phyloP scores from a whole-genome alignment of 2,329 filamentous ascomycete species.

The Xylariaceae sp. region DNA sequence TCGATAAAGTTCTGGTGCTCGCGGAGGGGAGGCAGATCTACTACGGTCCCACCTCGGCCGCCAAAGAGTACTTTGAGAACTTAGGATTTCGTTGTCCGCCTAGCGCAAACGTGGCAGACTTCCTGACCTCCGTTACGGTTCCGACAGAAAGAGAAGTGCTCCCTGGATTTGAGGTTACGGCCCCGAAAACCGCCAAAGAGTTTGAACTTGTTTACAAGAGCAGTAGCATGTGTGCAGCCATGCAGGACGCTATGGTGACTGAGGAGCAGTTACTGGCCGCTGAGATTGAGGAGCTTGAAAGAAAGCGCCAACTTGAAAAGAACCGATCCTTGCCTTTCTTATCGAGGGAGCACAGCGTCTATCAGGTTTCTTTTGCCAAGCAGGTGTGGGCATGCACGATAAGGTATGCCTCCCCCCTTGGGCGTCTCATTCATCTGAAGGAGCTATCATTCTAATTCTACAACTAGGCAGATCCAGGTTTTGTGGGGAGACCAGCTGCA shows the following conservation, averaged over 20 bases:
- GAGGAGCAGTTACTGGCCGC: slow-evolving; percentile 47
- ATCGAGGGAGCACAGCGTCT: slow-evolving; percentile 48
- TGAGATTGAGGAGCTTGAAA: slow-evolving; percentile 38
- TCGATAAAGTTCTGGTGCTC: slow-evolving; percentile 72
- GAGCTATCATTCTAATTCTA: background rate
- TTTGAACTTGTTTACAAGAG: slow-evolving; percentile 60
- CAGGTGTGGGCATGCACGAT: slow-evolving; percentile 11
- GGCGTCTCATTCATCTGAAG: too few relatives aligned
- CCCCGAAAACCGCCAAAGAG: slow-evolving; percentile 67
- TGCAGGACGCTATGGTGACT: slow-evolving; percentile 43
- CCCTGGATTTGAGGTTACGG: slow-evolving; percentile 60
- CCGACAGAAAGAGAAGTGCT: slow-evolving; percentile 62
- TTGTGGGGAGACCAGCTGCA: slow-evolving; percentile 55
- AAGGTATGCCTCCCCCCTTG: slow-evolving; percentile 10
- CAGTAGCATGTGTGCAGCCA: slow-evolving; percentile 51
- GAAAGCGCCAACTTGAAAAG: slow-evolving; percentile 49
- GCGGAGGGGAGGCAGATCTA: slow-evolving; percentile 74
- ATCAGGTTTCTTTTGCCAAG: slow-evolving; percentile 1
- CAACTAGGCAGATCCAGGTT: slow-evolving; percentile 37
- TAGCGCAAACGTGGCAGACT: slow-evolving; percentile 75
- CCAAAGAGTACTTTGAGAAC: slow-evolving; percentile 71
- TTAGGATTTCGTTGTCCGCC: slow-evolving; percentile 75
- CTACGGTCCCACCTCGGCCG: slow-evolving; percentile 68
- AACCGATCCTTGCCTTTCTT: slow-evolving; percentile 59
- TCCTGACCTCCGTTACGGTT: slow-evolving; percentile 76